Evolutionary conservation across 129 eudicot genomes (phyloP).

Genomic region (Flaveria ramosissima): DNA sequence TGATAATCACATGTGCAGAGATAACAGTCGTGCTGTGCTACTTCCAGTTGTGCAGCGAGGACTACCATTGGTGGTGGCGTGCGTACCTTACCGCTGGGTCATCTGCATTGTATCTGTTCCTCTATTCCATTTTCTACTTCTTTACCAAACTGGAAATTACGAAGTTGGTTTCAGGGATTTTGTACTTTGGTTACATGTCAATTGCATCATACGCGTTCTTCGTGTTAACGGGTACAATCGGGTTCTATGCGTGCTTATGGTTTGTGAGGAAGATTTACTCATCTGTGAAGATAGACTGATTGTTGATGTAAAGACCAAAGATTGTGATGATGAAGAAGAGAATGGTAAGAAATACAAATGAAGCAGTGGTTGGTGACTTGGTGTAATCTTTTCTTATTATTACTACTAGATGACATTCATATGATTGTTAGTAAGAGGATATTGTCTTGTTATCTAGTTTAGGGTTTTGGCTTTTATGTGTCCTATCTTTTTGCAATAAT

Average conservation of each 20-base stretch:
- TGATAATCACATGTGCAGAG: conserved; percentile 82
- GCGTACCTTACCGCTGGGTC: conserved; percentile 86
- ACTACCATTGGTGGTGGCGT: conserved; percentile 96
- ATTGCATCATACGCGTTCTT: conserved; percentile 85
- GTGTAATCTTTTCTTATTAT: conserved; percentile 24
- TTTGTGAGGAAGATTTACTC: conserved; percentile 84
- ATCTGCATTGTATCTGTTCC: conserved; percentile 78
- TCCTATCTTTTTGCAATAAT: conserved; percentile 13
- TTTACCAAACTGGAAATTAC: conserved; percentile 85
- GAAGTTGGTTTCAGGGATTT: conserved; percentile 75
- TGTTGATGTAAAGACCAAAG: conserved; percentile 24
- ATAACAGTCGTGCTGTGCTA: conserved; percentile 81
- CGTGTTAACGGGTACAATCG: conserved; percentile 83
- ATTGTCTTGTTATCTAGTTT: conserved; percentile 27
- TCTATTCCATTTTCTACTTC: conserved; percentile 79
- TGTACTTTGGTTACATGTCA: conserved; percentile 81
- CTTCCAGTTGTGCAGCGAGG: conserved; percentile 92
- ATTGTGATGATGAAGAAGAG: conserved; percentile 28
- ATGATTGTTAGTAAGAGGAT: conserved; percentile 21
- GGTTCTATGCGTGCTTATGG: conserved; percentile 87
- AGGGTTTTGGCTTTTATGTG: conserved; percentile 33
- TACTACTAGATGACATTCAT: conserved; percentile 19
- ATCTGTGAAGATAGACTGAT: conserved; percentile 87
- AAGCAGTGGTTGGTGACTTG: conserved; percentile 28
- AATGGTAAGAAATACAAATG: conserved; percentile 20